Conservation (phyloP, 2,329 filamentous ascomycete genomes). For the Talaromyces sp. region DNA sequence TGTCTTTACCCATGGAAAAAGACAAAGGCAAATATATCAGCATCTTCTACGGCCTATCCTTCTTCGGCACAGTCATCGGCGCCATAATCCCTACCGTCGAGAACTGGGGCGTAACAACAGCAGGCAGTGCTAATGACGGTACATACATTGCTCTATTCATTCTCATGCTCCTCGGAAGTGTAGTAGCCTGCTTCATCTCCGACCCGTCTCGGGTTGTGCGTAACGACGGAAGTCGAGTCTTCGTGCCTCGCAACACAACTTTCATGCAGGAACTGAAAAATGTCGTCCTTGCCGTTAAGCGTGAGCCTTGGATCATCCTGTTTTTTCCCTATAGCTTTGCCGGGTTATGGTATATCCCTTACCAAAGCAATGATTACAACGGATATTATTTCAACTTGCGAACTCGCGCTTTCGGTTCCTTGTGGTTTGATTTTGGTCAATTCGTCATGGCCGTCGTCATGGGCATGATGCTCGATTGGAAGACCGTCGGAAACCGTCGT, state of each 20-base stretch:
- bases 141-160: constrained; percentile 71
- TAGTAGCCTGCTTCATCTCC: constrained; percentile 58
- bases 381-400: constrained; percentile 21
- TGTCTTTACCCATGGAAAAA: constrained; percentile 71
- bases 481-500: constrained; percentile 16
- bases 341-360: constrained; percentile 21
- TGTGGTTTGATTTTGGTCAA: constrained; percentile 21
- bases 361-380: constrained; percentile 23
- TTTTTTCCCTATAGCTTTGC: constrained; percentile 22
- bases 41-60: constrained; percentile 84
- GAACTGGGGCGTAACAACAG: constrained; percentile 22
- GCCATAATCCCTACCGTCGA: constrained; percentile 36
- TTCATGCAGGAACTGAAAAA: constrained; percentile 20
- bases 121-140: constrained; percentile 46
- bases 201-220: constrained; percentile 63
- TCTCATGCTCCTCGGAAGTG: constrained; percentile 61
- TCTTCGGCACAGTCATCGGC: constrained; percentile 73
- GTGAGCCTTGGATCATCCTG: constrained; percentile 20
- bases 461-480: constrained; percentile 19
- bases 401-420: constrained; percentile 20
- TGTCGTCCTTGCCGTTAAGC: constrained; percentile 16
- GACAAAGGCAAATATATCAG: constrained; percentile 76
- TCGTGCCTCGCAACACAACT: constrained; percentile 22
- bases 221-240: constrained; percentile 56
- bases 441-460: constrained; percentile 19